A percentile compares a stretch with the other conserved stretches of the same genome.
phyloP scores from a whole-genome alignment of 1,139 yeast species.

The Chernovozyma aurita region DNA sequence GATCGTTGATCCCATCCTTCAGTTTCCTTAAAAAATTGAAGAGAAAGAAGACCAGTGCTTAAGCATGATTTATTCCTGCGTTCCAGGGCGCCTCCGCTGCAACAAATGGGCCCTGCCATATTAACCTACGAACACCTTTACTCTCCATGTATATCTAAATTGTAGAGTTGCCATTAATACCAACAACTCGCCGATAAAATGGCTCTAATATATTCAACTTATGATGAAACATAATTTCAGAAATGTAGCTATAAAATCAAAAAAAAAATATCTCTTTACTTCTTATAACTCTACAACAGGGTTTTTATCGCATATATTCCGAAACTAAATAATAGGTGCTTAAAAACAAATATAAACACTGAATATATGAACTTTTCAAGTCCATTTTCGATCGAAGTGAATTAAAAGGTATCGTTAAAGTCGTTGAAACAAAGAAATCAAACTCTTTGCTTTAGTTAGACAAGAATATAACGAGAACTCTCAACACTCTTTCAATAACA shows the following conservation, averaged over 20 bases:
- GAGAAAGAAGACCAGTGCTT: constrained; percentile 8
- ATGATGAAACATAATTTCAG: too few relatives aligned
- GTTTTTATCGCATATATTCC: not conserved
- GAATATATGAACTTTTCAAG: not conserved
- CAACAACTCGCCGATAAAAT: too few relatives aligned
- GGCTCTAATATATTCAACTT: too few relatives aligned
- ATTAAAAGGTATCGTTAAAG: constrained; percentile 1
- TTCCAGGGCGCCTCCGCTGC: not conserved
- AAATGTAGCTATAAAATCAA: too few relatives aligned
- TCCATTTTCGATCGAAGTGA: constrained; percentile 2
- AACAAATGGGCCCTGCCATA: too few relatives aligned
- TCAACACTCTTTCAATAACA: too few relatives aligned
- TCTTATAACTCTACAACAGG: not conserved
- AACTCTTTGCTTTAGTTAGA: too few relatives aligned
- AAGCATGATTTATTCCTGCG: constrained; percentile 5
- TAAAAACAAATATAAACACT: not conserved
- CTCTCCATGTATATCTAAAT: too few relatives aligned
- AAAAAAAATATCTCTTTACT: too few relatives aligned
- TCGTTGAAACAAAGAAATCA: constrained; percentile 1
- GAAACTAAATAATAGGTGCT: not conserved
- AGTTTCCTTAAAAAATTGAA: not conserved
- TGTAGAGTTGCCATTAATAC: too few relatives aligned
- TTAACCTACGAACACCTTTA: too few relatives aligned
- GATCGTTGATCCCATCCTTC: constrained; percentile 4
- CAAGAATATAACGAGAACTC: too few relatives aligned